Evolutionary conservation across 371 early-diverging fungal genomes (phyloP).

Genomic region (Nematocida ironsii): DNA sequence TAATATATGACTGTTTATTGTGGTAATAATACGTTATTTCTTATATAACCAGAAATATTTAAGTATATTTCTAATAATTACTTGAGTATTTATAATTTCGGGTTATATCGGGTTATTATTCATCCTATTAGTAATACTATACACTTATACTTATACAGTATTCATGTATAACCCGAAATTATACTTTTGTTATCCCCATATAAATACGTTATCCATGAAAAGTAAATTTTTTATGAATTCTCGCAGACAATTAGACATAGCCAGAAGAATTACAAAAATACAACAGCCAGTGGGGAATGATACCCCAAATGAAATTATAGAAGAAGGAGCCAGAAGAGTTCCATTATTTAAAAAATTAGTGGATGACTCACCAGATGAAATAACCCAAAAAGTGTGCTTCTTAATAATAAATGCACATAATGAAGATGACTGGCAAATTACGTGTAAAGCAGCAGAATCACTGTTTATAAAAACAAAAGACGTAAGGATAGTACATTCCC

Average conservation of each 20-base stretch:
- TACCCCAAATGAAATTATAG: background rate
- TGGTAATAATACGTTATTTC: background rate
- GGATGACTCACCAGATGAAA: background rate
- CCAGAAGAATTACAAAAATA: slow-evolving; percentile 15
- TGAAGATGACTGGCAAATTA: slow-evolving; percentile 9
- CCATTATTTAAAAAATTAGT: slow-evolving; percentile 2
- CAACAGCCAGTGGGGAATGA: background rate
- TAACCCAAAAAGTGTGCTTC: background rate
- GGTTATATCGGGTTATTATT: too few relatives aligned
- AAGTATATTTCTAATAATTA: too few relatives aligned
- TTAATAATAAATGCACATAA: slow-evolving; percentile 9
- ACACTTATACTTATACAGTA: too few relatives aligned
- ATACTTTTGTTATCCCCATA: background rate
- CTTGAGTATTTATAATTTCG: too few relatives aligned
- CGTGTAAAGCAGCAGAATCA: slow-evolving; percentile 11
- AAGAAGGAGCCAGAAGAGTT: background rate
- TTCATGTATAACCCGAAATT: too few relatives aligned
- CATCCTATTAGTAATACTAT: too few relatives aligned
- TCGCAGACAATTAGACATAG: background rate
- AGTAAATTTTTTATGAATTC: slow-evolving; percentile 28
- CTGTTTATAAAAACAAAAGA: background rate
- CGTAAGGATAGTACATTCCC: background rate
- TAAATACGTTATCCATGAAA: background rate
- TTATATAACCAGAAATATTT: too few relatives aligned
- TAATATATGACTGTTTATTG: background rate